Conservation (phyloP, 2,329 filamentous ascomycete genomes). For the Lasiodiplodia gonubiensis region DNA sequence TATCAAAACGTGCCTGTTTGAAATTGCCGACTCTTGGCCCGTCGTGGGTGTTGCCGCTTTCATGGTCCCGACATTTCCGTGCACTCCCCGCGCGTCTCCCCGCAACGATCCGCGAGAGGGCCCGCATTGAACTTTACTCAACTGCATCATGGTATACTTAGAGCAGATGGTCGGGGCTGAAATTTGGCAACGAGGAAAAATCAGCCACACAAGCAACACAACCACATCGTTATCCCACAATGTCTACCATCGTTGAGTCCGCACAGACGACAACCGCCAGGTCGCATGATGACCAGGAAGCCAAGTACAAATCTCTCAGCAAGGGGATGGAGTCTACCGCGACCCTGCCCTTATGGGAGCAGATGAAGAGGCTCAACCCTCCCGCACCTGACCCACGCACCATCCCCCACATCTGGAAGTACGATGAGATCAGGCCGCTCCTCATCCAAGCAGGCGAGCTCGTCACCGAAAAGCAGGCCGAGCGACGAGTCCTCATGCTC, state of each 20-base stretch:
- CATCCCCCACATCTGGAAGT: constrained; percentile 48
- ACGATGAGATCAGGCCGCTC: constrained; percentile 43
- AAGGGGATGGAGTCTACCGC: constrained; percentile 29
- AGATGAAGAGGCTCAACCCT: constrained; percentile 56
- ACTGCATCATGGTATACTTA: not conserved
- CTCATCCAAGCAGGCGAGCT: constrained; percentile 46
- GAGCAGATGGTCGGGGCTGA: not conserved
- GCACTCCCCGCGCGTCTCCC: not conserved
- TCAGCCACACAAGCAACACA: not conserved
- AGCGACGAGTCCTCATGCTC: constrained; percentile 50
- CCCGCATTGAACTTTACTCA: too few relatives aligned
- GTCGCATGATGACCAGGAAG: not conserved
- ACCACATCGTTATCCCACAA: not conserved
- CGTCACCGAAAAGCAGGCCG: constrained; percentile 46
- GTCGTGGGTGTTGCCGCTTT: too few relatives aligned
- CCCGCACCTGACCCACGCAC: constrained; percentile 53
- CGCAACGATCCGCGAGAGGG: not conserved
- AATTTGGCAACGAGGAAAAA: not conserved
- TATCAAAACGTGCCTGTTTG: not conserved
- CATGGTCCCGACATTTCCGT: too few relatives aligned
- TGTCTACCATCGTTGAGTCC: not conserved
- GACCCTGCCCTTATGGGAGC: constrained; percentile 53
- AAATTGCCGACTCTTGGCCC: too few relatives aligned
- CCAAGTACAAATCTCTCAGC: not conserved
- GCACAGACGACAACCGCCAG: not conserved